These are phyloP conservation scores for Clonostachys chloroleuca DNA, from an alignment of 2,329 filamentous ascomycete species.

Conservation along the genomic window DNA sequence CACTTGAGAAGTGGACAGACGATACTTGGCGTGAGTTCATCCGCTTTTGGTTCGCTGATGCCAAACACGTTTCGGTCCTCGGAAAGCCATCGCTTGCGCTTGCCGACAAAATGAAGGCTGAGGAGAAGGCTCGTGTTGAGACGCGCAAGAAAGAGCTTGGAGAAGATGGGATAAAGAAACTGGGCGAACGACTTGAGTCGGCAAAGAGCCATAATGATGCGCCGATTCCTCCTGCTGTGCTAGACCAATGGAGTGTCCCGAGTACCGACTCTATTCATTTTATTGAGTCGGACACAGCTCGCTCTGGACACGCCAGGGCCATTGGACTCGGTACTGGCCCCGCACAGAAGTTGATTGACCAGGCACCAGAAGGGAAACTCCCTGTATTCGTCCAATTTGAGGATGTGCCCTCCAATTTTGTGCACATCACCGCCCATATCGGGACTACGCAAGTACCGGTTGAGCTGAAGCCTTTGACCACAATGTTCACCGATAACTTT, in stretches of 20 bases:
- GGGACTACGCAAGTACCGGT: conserved; percentile 74
- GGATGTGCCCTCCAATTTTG: conserved; percentile 88
- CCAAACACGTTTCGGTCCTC: conserved; percentile 81
- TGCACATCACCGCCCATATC: conserved; percentile 76
- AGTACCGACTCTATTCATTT: conserved; percentile 91
- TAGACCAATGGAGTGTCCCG: conserved; percentile 79
- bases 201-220: conserved; percentile 87
- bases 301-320: conserved; percentile 71
- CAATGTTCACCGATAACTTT: conserved; percentile 86
- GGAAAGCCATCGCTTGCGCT: conserved; percentile 80
- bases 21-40: conserved; percentile 79
- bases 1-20: conserved; percentile 75
- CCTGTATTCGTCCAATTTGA: conserved; percentile 96
- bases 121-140: conserved; percentile 75
- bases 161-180: conserved; percentile 70
- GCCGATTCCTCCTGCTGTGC: conserved; percentile 76
- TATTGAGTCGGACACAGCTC: conserved; percentile 80
- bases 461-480: conserved; percentile 79
- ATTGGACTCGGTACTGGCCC: conserved; percentile 64
- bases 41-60: conserved; percentile 79
- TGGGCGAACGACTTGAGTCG: conserved; percentile 71
- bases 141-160: conserved; percentile 77
- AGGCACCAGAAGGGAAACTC: conserved; percentile 52
- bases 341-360: conserved; percentile 73
- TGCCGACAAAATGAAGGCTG: conserved; percentile 74